Evolutionary conservation across 75 land plant species (phyloP), one percentile per base, ranked within the genome.

Genomic region (Cupressus sempervirens): DNA sequence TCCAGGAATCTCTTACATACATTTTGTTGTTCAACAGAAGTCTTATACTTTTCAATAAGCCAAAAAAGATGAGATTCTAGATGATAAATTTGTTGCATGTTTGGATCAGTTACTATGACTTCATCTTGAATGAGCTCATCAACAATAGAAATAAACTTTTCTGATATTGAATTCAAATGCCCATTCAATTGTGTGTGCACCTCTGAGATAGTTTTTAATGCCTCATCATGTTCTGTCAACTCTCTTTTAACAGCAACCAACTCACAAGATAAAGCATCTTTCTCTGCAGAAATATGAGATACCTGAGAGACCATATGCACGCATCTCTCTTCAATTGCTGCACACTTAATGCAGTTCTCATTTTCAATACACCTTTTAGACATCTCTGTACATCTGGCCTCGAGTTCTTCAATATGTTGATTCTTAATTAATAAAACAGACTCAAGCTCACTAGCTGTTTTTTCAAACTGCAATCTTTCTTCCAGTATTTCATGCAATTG

Each of bases 31-130:
- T 82, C 85, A 76, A 67, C 40, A 52, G 89, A 86, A 54, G 87
- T 85, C 74, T 86, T 88, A 82, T 89, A 90, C 80, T 87, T 88
- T 53, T 88, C 82, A 85, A 93, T 70, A 89, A 88, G 87, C 14
- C 76, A 86, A 74, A 81, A 53, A 23, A 94, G 82, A 58, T 83
- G 62, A 81, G 83, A 85, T 82, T 91, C 93, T 5, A 94, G 73
- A 32, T 11, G 87, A 50, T 65, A 45, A 46, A 84, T 32, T 43
- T 84, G 82, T 23, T 84, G 83, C 48, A 70, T 70, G 75, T 76
- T 84, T 45, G 38, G 48, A 77, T 91, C 82, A 11, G 41, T 84
- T 4, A 77, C 82, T 1, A 81, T 6, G n/a, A 82, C 62, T 6
- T 88, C 87, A 76, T 72, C 58, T 73, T 79, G 35, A 16, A 83